Conservation (phyloP, 352 stramenopile genomes). For the Phytopythium litorale region DNA sequence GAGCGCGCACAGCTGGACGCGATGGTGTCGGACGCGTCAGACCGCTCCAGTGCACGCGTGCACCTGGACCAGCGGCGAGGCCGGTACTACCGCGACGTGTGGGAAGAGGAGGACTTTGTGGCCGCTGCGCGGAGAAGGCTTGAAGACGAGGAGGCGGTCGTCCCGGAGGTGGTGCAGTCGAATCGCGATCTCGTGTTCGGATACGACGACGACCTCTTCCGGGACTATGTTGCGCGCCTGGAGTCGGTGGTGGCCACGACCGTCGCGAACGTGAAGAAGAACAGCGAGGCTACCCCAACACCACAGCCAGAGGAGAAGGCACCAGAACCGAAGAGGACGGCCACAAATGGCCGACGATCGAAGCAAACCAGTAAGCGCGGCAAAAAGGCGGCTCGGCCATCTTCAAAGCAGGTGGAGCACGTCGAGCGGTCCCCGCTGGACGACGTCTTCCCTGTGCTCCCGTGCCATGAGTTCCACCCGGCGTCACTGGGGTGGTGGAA, state of each 20-base stretch:
- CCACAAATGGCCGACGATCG: neutral
- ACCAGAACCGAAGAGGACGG: slow-evolving; percentile 7
- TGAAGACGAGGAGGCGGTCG: slow-evolving; percentile 24
- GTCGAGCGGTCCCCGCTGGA: neutral
- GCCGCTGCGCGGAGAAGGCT: slow-evolving; percentile 19
- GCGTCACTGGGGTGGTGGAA: slow-evolving; percentile 64
- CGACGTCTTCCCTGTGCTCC: neutral
- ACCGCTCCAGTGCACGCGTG: slow-evolving; percentile 20
- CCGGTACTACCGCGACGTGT: slow-evolving; percentile 69
- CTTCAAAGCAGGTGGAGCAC: neutral
- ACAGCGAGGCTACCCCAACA: neutral
- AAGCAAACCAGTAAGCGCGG: slow-evolving; percentile 1
- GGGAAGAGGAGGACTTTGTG: slow-evolving; percentile 75
- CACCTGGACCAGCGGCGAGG: slow-evolving; percentile 37
- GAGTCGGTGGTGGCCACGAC: slow-evolving; percentile 11
- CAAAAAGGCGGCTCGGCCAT: neutral
- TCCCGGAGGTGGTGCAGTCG: slow-evolving; percentile 23
- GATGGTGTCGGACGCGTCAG: slow-evolving; percentile 41
- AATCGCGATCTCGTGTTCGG: slow-evolving; percentile 65
- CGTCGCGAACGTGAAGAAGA: neutral
- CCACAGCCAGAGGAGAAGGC: slow-evolving; percentile 15
- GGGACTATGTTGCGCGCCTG: slow-evolving; percentile 38
- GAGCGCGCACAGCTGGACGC: slow-evolving; percentile 38
- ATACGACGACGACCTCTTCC: slow-evolving; percentile 76
- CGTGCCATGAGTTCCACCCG: slow-evolving; percentile 40